A percentile compares a stretch with the other conserved stretches of the same genome.
Conservation (phyloP, 148 eudicot species). For the Beta vulgaris region DNA sequence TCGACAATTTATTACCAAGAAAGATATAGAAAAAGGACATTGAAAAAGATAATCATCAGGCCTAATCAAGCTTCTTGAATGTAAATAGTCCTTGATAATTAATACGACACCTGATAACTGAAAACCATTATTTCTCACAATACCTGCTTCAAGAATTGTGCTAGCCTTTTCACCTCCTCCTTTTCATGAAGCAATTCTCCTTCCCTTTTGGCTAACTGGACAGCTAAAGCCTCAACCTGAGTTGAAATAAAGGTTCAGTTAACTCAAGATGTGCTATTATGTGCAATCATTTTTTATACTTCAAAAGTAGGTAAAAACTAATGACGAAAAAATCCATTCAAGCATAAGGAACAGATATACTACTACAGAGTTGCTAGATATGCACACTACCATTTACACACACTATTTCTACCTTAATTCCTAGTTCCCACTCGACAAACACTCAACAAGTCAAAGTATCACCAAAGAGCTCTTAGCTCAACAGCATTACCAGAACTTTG, state of each 20-base stretch:
- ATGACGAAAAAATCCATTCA: background rate
- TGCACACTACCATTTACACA: background rate
- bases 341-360: background rate
- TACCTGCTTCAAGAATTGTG: conserved; percentile 92
- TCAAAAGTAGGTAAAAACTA: background rate
- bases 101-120: background rate
- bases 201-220: conserved; percentile 89
- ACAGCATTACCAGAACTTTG: background rate
- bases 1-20: background rate
- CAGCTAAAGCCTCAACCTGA: conserved; percentile 98
- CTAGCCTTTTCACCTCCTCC: conserved; percentile 93
- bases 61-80: background rate
- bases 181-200: conserved; percentile 96
- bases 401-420: background rate
- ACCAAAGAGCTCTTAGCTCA: background rate
- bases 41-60: background rate
- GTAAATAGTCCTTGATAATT: background rate
- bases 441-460: background rate
- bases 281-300: background rate
- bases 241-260: conserved; percentile 13
- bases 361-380: background rate
- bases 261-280: background rate
- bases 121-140: conserved; percentile 1
- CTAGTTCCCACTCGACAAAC: background rate
- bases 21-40: background rate